phyloP scores from a whole-genome alignment of 1,139 yeast species.

The Lodderomyces oxycetoniae region DNA sequence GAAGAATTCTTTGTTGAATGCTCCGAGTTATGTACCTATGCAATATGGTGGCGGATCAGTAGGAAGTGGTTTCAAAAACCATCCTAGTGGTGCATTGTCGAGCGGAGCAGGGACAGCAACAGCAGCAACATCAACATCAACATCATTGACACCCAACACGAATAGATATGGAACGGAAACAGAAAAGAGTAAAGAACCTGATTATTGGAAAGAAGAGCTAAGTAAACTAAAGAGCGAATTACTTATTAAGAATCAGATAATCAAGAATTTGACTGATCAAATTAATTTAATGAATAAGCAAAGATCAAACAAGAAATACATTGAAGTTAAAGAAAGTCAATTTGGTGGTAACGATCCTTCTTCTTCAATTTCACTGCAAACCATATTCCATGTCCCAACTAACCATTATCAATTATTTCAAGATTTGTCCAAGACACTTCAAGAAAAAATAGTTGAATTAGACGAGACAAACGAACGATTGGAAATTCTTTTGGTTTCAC shows the following conservation, averaged over 20 bases:
- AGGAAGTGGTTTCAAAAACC: not conserved
- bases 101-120: not conserved
- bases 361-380: not conserved
- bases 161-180: not conserved
- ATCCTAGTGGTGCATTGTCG: not conserved
- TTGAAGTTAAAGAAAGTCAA: slow-evolving; percentile 1
- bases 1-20: slow-evolving; percentile 18
- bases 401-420: slow-evolving; percentile 46
- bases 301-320: slow-evolving; percentile 9
- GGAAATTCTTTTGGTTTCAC: slow-evolving; percentile 52
- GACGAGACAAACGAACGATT: slow-evolving; percentile 56
- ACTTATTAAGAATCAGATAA: slow-evolving; percentile 32
- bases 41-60: slow-evolving; percentile 2
- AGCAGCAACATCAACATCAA: not conserved
- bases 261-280: slow-evolving; percentile 33
- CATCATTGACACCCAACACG: not conserved
- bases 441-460: slow-evolving; percentile 50
- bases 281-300: slow-evolving; percentile 17
- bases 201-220: slow-evolving; percentile 18
- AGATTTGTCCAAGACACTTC: slow-evolving; percentile 48
- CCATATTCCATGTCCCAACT: slow-evolving; percentile 29
- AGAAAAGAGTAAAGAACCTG: not conserved
- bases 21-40: slow-evolving; percentile 29
- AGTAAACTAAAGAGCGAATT: slow-evolving; percentile 30
- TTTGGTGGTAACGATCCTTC: not conserved